Evolutionary conservation across 2,329 filamentous ascomycete species (phyloP).

Genomic region (Coleophoma eucalyptorum): DNA sequence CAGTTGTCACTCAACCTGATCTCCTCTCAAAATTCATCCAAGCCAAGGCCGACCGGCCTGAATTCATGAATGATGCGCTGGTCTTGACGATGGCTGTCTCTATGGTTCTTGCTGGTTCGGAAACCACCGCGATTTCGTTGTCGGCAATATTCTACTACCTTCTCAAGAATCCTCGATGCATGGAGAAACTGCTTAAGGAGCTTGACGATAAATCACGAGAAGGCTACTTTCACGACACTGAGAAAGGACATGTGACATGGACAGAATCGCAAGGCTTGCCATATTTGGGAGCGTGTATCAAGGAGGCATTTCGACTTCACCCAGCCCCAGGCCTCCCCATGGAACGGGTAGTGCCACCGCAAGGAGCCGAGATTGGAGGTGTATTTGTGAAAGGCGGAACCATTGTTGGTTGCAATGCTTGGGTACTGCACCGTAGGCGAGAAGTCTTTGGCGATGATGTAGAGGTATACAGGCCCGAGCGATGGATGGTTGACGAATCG

Average conservation of each 20-base stretch:
- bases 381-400: constrained; percentile 63
- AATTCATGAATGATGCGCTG: constrained; percentile 67
- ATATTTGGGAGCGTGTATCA: constrained; percentile 75
- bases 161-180: constrained; percentile 55
- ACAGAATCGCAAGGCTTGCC: constrained; percentile 64
- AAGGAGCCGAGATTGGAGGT: constrained; percentile 61
- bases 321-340: constrained; percentile 70
- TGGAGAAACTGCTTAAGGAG: constrained; percentile 55
- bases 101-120: constrained; percentile 72
- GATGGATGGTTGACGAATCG: constrained; percentile 51
- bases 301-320: constrained; percentile 74
- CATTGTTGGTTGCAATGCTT: constrained; percentile 70
- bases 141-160: constrained; percentile 71
- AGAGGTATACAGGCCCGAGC: constrained; percentile 63
- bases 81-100: constrained; percentile 69
- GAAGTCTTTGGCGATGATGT: constrained; percentile 67
- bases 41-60: constrained; percentile 61
- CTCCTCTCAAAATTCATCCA: constrained; percentile 70
- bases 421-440: constrained; percentile 66
- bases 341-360: constrained; percentile 66
- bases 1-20: constrained; percentile 42
- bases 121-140: constrained; percentile 75
- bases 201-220: constrained; percentile 53
- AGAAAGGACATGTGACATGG: constrained; percentile 65
- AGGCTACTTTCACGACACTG: constrained; percentile 46